phyloP scores from a whole-genome alignment of 768 basidiomycete genomes.

The Auriscalpium microsporum region DNA sequence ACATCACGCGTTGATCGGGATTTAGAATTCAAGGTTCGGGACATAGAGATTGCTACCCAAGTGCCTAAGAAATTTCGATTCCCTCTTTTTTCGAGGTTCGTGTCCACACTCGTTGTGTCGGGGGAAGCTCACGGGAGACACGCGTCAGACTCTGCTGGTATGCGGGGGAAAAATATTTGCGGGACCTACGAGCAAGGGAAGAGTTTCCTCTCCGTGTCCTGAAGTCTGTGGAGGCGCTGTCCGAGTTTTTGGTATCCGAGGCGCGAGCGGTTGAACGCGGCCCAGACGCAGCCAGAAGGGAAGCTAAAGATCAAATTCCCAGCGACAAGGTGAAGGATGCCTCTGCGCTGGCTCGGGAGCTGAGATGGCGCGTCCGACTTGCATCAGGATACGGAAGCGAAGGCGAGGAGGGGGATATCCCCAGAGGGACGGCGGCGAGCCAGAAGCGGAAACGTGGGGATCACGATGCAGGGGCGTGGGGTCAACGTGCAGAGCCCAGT shows the following conservation, averaged over 20 bases:
- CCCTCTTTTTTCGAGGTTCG: slow-evolving; percentile 19
- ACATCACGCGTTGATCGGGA: slow-evolving; percentile 1
- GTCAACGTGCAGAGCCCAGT: slow-evolving; percentile 25
- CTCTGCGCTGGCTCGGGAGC: slow-evolving; percentile 69
- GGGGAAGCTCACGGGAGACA: not conserved
- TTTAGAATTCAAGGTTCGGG: slow-evolving; percentile 76
- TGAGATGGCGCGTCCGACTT: slow-evolving; percentile 72
- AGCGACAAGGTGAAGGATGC: slow-evolving; percentile 76
- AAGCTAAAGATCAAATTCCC: slow-evolving; percentile 77
- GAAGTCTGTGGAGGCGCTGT: slow-evolving; percentile 59
- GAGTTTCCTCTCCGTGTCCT: slow-evolving; percentile 54
- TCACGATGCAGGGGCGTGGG: slow-evolving; percentile 8
- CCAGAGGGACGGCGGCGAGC: slow-evolving; percentile 25
- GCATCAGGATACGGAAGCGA: slow-evolving; percentile 58
- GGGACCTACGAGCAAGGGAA: slow-evolving; percentile 55
- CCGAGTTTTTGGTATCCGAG: slow-evolving; percentile 76
- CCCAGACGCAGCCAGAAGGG: slow-evolving; percentile 61
- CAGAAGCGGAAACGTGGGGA: slow-evolving; percentile 20
- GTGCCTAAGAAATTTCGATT: slow-evolving; percentile 61
- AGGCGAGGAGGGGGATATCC: slow-evolving; percentile 39
- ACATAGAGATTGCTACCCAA: slow-evolving; percentile 87
- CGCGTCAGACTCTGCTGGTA: slow-evolving; percentile 76
- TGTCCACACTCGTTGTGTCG: not conserved
- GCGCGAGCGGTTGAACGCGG: slow-evolving; percentile 63
- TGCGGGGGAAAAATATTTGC: slow-evolving; percentile 71